Evolutionary conservation across 208 protist species (phyloP), one percentile per base, ranked within the genome.

Genomic region (Leptomonas seymouri): DNA sequence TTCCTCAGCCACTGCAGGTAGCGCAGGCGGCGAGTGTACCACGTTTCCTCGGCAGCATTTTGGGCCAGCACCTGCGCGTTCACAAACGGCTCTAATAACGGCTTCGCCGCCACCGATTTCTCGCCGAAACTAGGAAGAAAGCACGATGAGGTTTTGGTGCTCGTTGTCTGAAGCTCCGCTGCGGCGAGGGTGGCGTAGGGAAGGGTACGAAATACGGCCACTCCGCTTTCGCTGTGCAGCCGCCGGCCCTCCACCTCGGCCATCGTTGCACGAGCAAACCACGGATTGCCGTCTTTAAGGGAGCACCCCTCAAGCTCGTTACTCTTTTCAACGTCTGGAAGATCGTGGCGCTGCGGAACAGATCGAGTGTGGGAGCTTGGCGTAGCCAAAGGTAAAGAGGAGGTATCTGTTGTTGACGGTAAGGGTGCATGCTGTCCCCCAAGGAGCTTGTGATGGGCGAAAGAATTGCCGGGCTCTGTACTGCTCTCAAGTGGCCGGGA

Each of bases 1-100:
- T 71, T 69, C 21, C 63, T 55, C 18, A 71, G 63, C 62, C 71
- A 70, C 48, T 71, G 63, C 45, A 71, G 20, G 49, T 76, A 71
- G 21, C 71, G 71, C 23, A 54, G 51, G 31, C 41, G 39, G 7
- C 71, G 71, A 31, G 67, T 44, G 6, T 70, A 41, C 71, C 71
- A 76, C 23, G 63, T 55, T n/a, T 70, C 71, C 39, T 46, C 71
- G 1, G 56, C 25, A 11, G 53, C 62, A 9, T 51, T 25, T 16
- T n/a, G 44, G n/a, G 71, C 61, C 23, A 71, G 41, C 1, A 66
- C 56, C 42, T 66, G 46, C n/a, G 71, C 71, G 27, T 34, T 51
- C 16, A 48, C 36, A 57, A 60, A 76, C 12, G 63, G 63, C 56
- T 71, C 56, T 48, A 76, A 46, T 18, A 76, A 56, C 9, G 71